Evolutionary conservation across 208 protist species (phyloP), one percentile per base, ranked within the genome.

Genomic region (Trypanosoma theileri): DNA sequence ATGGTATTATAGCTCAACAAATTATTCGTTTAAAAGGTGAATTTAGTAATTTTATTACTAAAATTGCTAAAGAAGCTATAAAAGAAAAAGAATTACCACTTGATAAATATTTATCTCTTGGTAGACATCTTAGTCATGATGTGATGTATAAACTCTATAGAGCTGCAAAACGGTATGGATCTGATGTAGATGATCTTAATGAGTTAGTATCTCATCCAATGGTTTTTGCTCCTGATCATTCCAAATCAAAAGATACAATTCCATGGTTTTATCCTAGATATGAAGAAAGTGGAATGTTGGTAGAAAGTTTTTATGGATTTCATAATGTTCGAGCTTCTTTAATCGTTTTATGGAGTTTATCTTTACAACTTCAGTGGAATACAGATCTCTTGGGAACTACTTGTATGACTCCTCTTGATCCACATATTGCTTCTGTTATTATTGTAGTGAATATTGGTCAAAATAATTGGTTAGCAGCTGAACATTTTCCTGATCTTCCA

Each of bases 251-350:
- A 28, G 53, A 81, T 6, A 54, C 19, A n/a, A 12, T 66, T 3
- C 53, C 51, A 7, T 96, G 91, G 91, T 93, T 92, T 79, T 93
- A 90, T 66, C 91, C 91, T 9, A 78, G 42, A 12, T 79, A 88
- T 60, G 75, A 83, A 40, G 51, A 80, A 19, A 59, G 59, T 16
- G 88, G 88, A 12, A 60, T 69, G 8, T 41, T 85, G 0, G 72
- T 79, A 14, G 77, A 82, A 26, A 78, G 80, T 40, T 85, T 87
- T 51, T 81, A 85, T 65, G 77, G 80, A 28, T 86, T 92, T 66
- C 58, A 70, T 28, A 66, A 71, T 45, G 64, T 73, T 16, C 57
- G 62, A 7, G 90, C 81, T 3, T 85, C 75, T 8, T 79, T 91
- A 54, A 58, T 19, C 40, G 80, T 96, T 42, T 81, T 79, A 42